Conservation (phyloP, 2,329 filamentous ascomycete genomes). For the Sporothrix pallida region DNA sequence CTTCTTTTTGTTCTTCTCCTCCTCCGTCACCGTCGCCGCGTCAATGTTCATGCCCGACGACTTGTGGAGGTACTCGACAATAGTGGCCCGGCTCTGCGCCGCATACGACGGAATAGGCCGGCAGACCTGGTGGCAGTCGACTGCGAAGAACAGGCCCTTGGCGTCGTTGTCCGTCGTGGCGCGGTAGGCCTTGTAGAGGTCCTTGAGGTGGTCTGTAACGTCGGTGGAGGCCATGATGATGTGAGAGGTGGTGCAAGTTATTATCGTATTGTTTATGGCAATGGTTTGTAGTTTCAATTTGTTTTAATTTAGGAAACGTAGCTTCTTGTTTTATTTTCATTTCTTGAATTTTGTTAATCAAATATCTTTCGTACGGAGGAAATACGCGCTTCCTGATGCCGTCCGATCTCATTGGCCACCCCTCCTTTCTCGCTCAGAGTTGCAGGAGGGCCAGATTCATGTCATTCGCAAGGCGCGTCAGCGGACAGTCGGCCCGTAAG, state of each 20-base stretch:
- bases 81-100: conserved; percentile 39
- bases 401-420: no score
- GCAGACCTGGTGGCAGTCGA: conserved; percentile 39
- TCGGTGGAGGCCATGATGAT: background rate
- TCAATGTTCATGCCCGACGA: conserved; percentile 29
- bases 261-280: no score
- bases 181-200: conserved; percentile 36
- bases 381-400: no score
- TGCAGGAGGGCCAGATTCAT: no score
- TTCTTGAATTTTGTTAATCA: no score
- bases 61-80: conserved; percentile 40
- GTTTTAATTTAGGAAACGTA: no score
- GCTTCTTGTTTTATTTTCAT: no score
- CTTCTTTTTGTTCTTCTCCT: background rate
- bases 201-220: conserved; percentile 32
- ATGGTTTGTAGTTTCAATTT: no score
- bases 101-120: conserved; percentile 40
- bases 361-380: no score
- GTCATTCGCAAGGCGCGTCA: no score
- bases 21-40: background rate
- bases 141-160: conserved; percentile 36
- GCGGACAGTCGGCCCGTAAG: no score
- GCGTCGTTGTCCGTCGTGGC: conserved; percentile 33
- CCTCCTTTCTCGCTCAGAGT: no score
- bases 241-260: background rate